Evolutionary conservation across 2,329 filamentous ascomycete genomes (phyloP), one percentile per base, ranked within the genome.

Genomic region (Diplodia corticola): DNA sequence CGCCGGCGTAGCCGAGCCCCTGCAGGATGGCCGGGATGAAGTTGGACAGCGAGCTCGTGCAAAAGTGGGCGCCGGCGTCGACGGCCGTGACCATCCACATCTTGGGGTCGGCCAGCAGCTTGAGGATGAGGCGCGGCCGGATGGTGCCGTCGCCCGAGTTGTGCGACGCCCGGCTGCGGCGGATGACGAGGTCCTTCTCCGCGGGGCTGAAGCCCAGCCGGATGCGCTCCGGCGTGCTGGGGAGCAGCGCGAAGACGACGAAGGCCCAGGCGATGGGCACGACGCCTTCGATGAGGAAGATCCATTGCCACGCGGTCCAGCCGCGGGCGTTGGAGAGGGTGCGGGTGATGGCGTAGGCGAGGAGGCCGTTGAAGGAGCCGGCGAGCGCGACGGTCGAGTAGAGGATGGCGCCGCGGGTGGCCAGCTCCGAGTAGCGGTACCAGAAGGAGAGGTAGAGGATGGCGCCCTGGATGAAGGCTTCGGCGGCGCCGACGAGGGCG

Each of bases 11-110:
- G 28, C 68, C 68, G 17, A 69, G 63, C 4, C 64, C 64, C 9
- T 57, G 17, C 2, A 69, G 67, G 30, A 69, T 69, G 6, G 64
- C 67, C 3, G 68, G 68, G 5, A 67, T 59, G 40, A 69, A 69
- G 51, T 69, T 68, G 26, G 64, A 57, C 9, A 69, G 53, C 9
- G 64, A 49, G 12, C 46, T 49, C 7, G 60, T 51, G 50, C 67
- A 67, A 26, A 68, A 69, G n/a, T 69, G 64, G 9, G 44, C 60
- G 44, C 55, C 64, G 7, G 15, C 33, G n/a, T 69, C 51, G 26
- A 68, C 49, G 35, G 30, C n/a, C 17, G 54, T 44, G 3, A 68
- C 24, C 59, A 69, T 54, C 68, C 67, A 69, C 60, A 69, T 68
- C 33, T 68, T 69, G 15, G 65, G 67, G 24, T 69, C 68, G 2